A percentile compares a stretch with the other conserved stretches of the same genome.
phyloP scores from a whole-genome alignment of 345 rosid species.

The Salix dunnii region DNA sequence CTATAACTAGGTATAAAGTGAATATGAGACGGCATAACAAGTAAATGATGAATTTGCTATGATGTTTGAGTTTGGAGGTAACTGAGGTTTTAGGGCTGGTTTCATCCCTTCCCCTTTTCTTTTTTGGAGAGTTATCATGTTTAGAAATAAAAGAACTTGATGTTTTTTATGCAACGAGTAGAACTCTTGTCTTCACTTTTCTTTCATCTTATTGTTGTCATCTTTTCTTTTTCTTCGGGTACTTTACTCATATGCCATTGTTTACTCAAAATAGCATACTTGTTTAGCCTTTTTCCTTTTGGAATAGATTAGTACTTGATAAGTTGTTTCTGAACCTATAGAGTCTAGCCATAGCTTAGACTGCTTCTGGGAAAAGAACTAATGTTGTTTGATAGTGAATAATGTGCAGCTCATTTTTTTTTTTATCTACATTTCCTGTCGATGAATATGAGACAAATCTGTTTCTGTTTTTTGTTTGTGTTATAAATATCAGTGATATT shows the following conservation, averaged over 20 bases:
- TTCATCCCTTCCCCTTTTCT: not conserved
- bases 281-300: not conserved
- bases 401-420: not conserved
- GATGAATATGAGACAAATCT: not conserved
- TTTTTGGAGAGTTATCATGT: not conserved
- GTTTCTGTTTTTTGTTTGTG: not conserved
- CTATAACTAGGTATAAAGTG: not conserved
- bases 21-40: not conserved
- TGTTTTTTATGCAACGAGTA: not conserved
- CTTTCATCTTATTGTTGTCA: not conserved
- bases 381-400: not conserved
- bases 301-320: not conserved
- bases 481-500: not conserved
- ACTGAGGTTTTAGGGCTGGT: not conserved
- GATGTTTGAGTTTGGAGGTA: not conserved
- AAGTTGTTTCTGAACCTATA: not conserved
- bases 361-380: not conserved
- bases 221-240: not conserved
- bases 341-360: slow-evolving; percentile 1
- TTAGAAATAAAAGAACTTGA: not conserved
- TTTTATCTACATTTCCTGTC: not conserved
- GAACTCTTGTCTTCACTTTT: not conserved
- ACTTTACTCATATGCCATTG: not conserved
- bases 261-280: not conserved
- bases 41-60: not conserved